Evolutionary conservation across 345 rosid genomes (phyloP).

Genomic region (Corchorus capsularis): DNA sequence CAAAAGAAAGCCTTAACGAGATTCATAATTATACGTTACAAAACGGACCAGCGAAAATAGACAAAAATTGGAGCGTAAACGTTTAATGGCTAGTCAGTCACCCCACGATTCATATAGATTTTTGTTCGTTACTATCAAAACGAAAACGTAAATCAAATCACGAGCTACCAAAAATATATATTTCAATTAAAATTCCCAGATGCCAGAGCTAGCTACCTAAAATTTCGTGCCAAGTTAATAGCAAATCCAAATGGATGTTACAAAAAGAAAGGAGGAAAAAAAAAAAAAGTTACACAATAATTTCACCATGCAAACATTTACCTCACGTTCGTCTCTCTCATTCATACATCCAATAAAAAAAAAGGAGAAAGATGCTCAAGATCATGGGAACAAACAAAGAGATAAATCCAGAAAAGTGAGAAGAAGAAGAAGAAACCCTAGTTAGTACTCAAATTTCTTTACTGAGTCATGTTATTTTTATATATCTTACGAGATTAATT

Average conservation of each 20-base stretch:
- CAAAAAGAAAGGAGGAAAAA: background rate
- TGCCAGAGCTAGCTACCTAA: background rate
- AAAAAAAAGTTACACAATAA: background rate
- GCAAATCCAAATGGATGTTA: background rate
- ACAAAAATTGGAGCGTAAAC: background rate
- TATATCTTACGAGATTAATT: background rate
- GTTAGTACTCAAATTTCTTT: background rate
- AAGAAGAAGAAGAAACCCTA: background rate
- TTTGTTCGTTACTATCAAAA: background rate
- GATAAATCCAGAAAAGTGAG: background rate
- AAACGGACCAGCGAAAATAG: background rate
- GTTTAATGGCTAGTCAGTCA: background rate
- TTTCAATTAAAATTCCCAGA: background rate
- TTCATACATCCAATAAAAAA: background rate
- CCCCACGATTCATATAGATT: no score
- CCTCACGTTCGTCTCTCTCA: background rate
- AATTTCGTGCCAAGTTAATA: conserved; percentile 1
- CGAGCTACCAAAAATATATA: background rate
- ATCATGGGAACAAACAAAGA: background rate
- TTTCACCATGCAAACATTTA: conserved; percentile 9
- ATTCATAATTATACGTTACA: background rate
- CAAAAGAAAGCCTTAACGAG: no score
- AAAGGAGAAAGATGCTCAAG: background rate
- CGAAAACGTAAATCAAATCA: background rate
- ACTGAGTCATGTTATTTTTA: background rate